Percentiles rank a stretch among this genome's conserved stretches.
Evolutionary conservation across 2,329 filamentous ascomycete genomes (phyloP).

Genomic region (Coniochaeta hoffmannii): DNA sequence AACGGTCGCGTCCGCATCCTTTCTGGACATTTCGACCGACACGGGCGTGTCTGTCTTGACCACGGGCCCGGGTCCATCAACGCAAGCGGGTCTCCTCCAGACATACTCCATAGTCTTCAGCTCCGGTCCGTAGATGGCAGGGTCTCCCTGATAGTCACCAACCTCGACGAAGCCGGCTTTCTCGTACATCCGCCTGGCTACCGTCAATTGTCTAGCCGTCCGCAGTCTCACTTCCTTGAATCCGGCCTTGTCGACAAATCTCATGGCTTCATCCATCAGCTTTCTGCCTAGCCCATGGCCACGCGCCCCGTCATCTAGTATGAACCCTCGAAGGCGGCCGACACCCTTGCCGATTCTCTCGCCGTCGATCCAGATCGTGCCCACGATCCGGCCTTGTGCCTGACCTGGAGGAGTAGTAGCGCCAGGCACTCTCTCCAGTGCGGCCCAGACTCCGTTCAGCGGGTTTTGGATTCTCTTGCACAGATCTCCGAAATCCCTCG

Average conservation of each 20-base stretch:
- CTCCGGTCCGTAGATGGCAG: slow-evolving; percentile 10
- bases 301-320: slow-evolving; percentile 16
- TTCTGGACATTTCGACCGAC: neutral
- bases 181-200: slow-evolving; percentile 19
- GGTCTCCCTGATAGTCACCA: slow-evolving; percentile 7
- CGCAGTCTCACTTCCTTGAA: slow-evolving; percentile 16
- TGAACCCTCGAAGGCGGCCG: slow-evolving; percentile 19
- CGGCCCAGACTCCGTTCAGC: slow-evolving; percentile 19
- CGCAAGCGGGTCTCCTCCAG: slow-evolving; percentile 5
- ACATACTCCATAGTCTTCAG: slow-evolving; percentile 10
- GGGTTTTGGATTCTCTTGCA: slow-evolving; percentile 14
- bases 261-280: slow-evolving; percentile 17
- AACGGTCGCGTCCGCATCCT: neutral
- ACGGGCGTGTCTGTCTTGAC: neutral
- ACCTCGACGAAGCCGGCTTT: slow-evolving; percentile 15
- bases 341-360: slow-evolving; percentile 10
- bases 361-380: slow-evolving; percentile 20
- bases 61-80: neutral
- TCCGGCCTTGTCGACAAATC: slow-evolving; percentile 14
- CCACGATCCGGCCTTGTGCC: slow-evolving; percentile 15
- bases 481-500: slow-evolving; percentile 11
- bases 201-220: slow-evolving; percentile 15
- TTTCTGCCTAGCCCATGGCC: slow-evolving; percentile 17
- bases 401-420: neutral
- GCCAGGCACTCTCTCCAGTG: slow-evolving; percentile 9